Conservation (phyloP, 352 stramenopile species). For the Chloridella minuta region DNA sequence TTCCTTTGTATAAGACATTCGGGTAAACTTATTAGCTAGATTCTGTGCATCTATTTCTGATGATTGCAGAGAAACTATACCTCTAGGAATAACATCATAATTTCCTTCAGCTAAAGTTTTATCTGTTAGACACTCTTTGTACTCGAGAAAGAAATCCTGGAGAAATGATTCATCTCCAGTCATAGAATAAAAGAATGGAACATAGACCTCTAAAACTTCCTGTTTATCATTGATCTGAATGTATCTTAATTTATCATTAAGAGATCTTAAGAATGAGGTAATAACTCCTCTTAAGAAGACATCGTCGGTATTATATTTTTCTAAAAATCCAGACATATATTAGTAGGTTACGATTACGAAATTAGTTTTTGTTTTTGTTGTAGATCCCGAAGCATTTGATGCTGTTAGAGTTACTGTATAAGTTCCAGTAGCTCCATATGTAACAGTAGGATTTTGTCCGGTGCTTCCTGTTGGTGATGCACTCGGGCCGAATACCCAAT, state of each 20-base stretch:
- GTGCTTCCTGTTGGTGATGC: too few species aligned
- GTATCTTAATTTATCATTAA: neutral
- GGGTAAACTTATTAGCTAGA: neutral
- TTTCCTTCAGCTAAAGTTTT: neutral
- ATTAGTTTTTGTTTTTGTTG: too few species aligned
- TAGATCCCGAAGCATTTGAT: too few species aligned
- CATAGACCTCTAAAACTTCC: neutral
- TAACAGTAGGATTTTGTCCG: too few species aligned
- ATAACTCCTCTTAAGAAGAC: neutral
- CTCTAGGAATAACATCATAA: neutral
- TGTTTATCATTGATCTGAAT: neutral
- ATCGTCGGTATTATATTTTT: neutral
- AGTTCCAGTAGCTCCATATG: too few species aligned
- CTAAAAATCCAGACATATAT: too few species aligned
- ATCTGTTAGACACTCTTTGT: neutral
- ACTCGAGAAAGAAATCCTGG: neutral
- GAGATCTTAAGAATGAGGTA: neutral
- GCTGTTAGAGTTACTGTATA: too few species aligned
- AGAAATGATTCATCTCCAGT: neutral
- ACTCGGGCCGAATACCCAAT: too few species aligned
- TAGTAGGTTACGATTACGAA: too few species aligned
- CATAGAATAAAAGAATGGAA: neutral
- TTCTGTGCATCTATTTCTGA: neutral
- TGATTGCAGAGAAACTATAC: neutral
- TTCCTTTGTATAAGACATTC: neutral